A percentile compares a stretch with the other conserved stretches of the same genome.
Evolutionary conservation across 192 early-diverging fungal species (phyloP).

Genomic region (Rhizoclosmatium sp.): DNA sequence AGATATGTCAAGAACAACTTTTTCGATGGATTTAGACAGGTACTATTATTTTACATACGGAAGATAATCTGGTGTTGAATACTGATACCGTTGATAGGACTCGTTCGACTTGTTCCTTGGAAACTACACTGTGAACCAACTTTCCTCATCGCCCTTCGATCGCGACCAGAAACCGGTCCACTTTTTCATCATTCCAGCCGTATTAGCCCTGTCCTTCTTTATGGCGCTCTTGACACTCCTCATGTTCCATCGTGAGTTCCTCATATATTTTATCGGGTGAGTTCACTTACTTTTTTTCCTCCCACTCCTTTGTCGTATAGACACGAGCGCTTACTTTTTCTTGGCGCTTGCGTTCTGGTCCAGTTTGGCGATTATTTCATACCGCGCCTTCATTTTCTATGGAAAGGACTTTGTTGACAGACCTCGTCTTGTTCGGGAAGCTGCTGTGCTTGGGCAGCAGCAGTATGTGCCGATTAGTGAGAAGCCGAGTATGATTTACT

Average conservation of each 20-base stretch:
- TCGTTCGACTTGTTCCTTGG: conserved; percentile 90
- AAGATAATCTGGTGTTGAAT: neutral
- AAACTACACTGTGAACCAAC: conserved; percentile 52
- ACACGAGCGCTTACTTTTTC: conserved; percentile 32
- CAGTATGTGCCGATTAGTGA: conserved; percentile 9
- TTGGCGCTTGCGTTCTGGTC: conserved; percentile 35
- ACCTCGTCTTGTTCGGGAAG: conserved; percentile 39
- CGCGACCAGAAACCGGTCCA: neutral
- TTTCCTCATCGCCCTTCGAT: conserved; percentile 34
- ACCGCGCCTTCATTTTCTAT: conserved; percentile 42
- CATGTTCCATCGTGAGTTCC: conserved; percentile 43
- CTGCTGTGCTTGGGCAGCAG: conserved; percentile 5
- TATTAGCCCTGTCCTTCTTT: conserved; percentile 32
- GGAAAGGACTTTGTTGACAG: conserved; percentile 58
- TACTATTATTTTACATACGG: conserved; percentile 22
- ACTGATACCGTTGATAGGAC: conserved; percentile 58
- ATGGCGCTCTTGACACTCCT: conserved; percentile 48
- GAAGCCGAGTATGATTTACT: conserved; percentile 13
- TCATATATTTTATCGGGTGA: conserved; percentile 10
- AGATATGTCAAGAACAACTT: conserved; percentile 96
- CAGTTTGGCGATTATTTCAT: conserved; percentile 20
- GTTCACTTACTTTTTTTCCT: conserved; percentile 8
- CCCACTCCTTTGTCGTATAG: conserved; percentile 24
- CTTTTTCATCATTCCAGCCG: conserved; percentile 35
- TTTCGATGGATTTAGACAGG: conserved; percentile 89